Evolutionary conservation across 140 eudicot genomes (phyloP).

Genomic region (Artemisia princeps): DNA sequence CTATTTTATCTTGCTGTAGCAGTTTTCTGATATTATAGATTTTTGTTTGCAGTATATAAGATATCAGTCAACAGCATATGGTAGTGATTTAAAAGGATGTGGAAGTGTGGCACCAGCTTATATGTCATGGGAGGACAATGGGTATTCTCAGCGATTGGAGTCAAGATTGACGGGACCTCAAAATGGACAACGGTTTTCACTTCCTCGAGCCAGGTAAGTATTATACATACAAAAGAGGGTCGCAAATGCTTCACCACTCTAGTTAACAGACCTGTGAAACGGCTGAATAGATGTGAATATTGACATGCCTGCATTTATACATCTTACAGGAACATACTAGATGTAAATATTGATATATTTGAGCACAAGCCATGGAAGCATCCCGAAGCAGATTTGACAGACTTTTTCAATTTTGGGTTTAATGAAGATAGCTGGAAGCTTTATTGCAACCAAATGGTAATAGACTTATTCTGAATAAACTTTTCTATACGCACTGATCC

Average conservation of each 20-base stretch:
- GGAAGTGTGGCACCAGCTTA: conserved; percentile 23
- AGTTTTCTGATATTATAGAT: conserved; percentile 11
- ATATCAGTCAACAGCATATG: conserved; percentile 27
- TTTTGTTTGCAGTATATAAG: conserved; percentile 33
- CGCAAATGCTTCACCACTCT: not conserved
- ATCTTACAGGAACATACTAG: conserved; percentile 60
- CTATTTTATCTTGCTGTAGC: not conserved
- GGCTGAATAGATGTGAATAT: too few relatives aligned
- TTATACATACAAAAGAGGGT: conserved; percentile 8
- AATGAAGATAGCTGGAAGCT: conserved; percentile 62
- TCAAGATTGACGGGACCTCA: conserved; percentile 28
- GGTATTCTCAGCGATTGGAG: conserved; percentile 24
- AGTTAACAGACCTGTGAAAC: not conserved
- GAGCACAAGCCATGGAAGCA: conserved; percentile 58
- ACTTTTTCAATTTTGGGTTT: conserved; percentile 66
- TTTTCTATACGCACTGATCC: not conserved
- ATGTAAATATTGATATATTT: conserved; percentile 51
- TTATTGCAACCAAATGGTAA: conserved; percentile 62
- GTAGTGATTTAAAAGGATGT: conserved; percentile 27
- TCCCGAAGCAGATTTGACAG: conserved; percentile 55
- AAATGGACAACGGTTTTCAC: conserved; percentile 40
- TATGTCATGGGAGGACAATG: conserved; percentile 28
- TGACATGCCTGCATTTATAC: not conserved
- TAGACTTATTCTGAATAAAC: conserved; percentile 1
- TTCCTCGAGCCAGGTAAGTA: conserved; percentile 49